Base-by-base conservation (phyloP, 768 basidiomycete genomes). In the Mycena rebaudengoi region DNA sequence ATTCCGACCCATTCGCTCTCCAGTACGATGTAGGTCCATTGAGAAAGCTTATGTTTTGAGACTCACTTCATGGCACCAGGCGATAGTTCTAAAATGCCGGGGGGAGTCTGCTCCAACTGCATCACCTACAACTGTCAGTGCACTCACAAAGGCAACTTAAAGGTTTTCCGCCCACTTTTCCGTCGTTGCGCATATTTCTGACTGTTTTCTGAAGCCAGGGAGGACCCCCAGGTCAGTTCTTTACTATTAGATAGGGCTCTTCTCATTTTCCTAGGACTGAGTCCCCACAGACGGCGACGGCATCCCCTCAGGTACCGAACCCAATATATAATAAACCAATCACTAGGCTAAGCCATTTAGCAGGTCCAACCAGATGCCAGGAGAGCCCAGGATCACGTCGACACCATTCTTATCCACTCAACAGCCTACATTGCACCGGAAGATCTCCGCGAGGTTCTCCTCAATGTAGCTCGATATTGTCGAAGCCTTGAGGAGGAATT, bases 11-110 rank as follows among this genome's bases (percentile, higher is more conserved):
- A 25, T 20, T 32, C 7, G 14, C 50, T 29, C 7, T 2, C 13
- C 28, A 66, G 64, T 62, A 14, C 65, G 65, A 25, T 66, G 65
- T 66, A 44, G 6, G 55, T 32, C 11, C 2, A 11, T 12, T 11
- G 13, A 7, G 16, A 1, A 39, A 46, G 11, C 33, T 10, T 10
- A 13, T 8, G n/a, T 5, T 35, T 51, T 0, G 26, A 30, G 18
- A 25, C 3, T 14, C 8, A 1, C 12, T 35, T 40, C 23, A 61
- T 32, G 21, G 16, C 3, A 20, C 5, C 40, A 82, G 80, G 80
- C 54, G 83, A 86, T 66, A 85, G 85, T 65, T 82, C 79, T 18
- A 83, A 77, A 65, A 78, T 76, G 76, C 77, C 80, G 7, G 73
- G 74, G 21, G 80, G 79, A 57, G 67, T 74, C 26, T 85, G 83